These are phyloP conservation scores for Lagenidium sp. DNA, from an alignment of 352 stramenopile species.

Conservation along the genomic window DNA sequence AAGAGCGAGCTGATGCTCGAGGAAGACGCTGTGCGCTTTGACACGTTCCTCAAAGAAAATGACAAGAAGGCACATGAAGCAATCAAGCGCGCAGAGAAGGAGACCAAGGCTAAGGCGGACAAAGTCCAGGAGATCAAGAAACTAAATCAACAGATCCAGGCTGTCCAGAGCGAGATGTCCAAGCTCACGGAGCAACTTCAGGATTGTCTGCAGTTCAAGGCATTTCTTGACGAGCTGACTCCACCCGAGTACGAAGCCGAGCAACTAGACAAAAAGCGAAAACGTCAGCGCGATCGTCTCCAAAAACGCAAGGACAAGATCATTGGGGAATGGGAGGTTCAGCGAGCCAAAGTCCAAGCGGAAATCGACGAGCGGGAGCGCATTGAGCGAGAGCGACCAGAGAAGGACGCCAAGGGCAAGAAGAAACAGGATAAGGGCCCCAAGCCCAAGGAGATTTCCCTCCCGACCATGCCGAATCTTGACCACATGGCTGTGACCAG, in stretches of 20 bases:
- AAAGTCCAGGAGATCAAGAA: slow-evolving; percentile 95
- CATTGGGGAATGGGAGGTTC: slow-evolving; percentile 53
- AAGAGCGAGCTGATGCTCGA: slow-evolving; percentile 95
- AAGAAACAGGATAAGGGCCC: slow-evolving; percentile 44
- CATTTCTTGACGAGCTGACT: slow-evolving; percentile 90
- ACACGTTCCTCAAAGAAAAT: slow-evolving; percentile 97
- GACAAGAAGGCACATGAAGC: slow-evolving; percentile 95
- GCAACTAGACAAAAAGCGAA: slow-evolving; percentile 66
- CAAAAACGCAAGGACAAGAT: slow-evolving; percentile 69
- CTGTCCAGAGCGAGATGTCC: slow-evolving; percentile 90
- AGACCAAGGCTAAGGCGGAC: slow-evolving; percentile 91
- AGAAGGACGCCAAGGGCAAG: slow-evolving; percentile 43
- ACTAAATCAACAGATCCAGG: slow-evolving; percentile 93
- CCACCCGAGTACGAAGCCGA: slow-evolving; percentile 79
- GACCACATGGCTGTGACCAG: slow-evolving; percentile 55
- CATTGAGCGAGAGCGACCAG: slow-evolving; percentile 39
- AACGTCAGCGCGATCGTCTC: slow-evolving; percentile 45
- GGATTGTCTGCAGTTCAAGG: slow-evolving; percentile 92
- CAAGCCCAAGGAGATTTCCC: slow-evolving; percentile 27
- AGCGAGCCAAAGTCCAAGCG: slow-evolving; percentile 36
- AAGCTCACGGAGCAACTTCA: slow-evolving; percentile 93
- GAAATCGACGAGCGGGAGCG: slow-evolving; percentile 65
- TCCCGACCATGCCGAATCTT: slow-evolving; percentile 61
- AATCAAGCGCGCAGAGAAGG: slow-evolving; percentile 91
- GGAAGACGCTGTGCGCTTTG: slow-evolving; percentile 93